phyloP scores from a whole-genome alignment of 2,329 filamentous ascomycete species.

The Fusarium sp. region DNA sequence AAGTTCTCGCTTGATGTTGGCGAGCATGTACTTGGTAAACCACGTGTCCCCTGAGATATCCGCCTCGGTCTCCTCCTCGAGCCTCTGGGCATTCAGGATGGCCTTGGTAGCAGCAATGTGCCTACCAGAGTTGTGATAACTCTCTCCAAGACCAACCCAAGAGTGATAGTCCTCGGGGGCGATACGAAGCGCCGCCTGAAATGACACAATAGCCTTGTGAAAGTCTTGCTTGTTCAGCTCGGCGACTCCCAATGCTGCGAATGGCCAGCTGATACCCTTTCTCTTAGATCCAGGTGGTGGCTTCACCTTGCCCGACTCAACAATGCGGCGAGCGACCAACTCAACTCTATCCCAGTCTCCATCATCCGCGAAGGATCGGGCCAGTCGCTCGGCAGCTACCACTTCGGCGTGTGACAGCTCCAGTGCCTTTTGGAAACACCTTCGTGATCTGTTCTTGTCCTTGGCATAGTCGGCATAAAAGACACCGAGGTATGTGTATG shows the following conservation, averaged over 20 bases:
- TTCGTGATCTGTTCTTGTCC: constrained; percentile 84
- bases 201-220: constrained; percentile 85
- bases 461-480: constrained; percentile 92
- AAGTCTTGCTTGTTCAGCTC: constrained; percentile 96
- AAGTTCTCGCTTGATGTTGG: constrained; percentile 90
- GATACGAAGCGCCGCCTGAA: constrained; percentile 86
- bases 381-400: constrained; percentile 84
- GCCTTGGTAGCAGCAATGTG: constrained; percentile 95
- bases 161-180: constrained; percentile 89
- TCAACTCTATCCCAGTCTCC: constrained; percentile 98
- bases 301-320: constrained; percentile 92
- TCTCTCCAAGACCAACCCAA: constrained; percentile 96
- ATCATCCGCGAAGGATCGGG: constrained; percentile 83
- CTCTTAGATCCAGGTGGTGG: constrained; percentile 92
- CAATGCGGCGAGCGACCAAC: constrained; percentile 85
- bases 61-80: constrained; percentile 67
- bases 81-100: constrained; percentile 80
- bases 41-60: constrained; percentile 73
- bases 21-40: constrained; percentile 97
- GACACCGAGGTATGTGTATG: constrained; percentile 88
- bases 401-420: constrained; percentile 90
- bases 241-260: constrained; percentile 89
- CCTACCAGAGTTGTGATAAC: constrained; percentile 91
- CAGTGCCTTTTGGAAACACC: constrained; percentile 95
- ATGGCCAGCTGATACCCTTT: constrained; percentile 94